These are phyloP conservation scores for Echeveria elegans DNA, from an alignment of 164 flowering plant species.

Conservation along the genomic window DNA sequence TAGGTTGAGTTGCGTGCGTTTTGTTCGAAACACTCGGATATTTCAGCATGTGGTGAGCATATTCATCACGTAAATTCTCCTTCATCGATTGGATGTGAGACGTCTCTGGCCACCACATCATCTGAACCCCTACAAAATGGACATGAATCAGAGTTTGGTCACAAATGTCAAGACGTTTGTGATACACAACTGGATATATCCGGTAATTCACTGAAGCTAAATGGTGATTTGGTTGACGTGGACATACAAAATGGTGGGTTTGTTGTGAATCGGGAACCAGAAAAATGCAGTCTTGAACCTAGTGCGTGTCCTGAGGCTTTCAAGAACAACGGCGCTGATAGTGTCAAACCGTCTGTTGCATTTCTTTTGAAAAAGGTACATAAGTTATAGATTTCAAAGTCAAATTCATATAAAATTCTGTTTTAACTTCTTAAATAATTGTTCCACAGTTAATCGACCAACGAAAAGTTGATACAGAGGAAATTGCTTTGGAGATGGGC, in stretches of 20 bases:
- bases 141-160: not conserved
- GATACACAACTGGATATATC: not conserved
- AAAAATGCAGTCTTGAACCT: not conserved
- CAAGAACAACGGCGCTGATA: not conserved
- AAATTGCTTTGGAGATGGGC: slow-evolving; percentile 71
- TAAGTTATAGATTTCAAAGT: not conserved
- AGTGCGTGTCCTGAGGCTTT: not conserved
- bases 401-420: not conserved
- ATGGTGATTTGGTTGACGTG: not conserved
- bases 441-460: slow-evolving; percentile 52
- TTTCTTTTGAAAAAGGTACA: slow-evolving; percentile 10
- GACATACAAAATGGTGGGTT: not conserved
- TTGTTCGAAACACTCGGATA: slow-evolving; percentile 76
- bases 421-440: slow-evolving; percentile 6
- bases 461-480: slow-evolving; percentile 55
- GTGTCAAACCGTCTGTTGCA: slow-evolving; percentile 6
- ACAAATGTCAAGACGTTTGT: not conserved
- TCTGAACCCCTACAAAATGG: not conserved
- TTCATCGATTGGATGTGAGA: not conserved
- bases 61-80: not conserved
- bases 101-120: not conserved
- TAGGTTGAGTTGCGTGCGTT: slow-evolving; percentile 89
- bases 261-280: not conserved
- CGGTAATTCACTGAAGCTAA: not conserved
- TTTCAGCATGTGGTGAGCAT: slow-evolving; percentile 11